Evolutionary conservation across 2,329 filamentous ascomycete genomes (phyloP).

Genomic region (Pleoardoris graminearum): DNA sequence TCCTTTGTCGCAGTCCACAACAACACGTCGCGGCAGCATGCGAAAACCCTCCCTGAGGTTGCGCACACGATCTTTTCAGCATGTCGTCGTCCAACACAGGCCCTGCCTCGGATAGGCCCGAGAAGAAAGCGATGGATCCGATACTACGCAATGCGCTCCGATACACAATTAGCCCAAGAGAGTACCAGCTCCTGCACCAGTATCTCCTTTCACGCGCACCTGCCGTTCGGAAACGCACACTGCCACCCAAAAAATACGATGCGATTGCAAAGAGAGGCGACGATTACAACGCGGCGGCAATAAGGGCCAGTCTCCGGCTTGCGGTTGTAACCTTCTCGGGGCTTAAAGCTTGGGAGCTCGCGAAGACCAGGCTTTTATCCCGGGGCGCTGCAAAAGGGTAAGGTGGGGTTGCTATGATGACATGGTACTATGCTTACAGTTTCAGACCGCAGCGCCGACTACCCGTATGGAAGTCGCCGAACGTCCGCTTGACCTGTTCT

Average conservation of each 20-base stretch:
- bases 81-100: constrained; percentile 42
- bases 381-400: constrained; percentile 36
- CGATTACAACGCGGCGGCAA: constrained; percentile 53
- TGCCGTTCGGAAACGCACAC: constrained; percentile 59
- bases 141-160: constrained; percentile 83
- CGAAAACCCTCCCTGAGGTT: neutral
- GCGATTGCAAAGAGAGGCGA: constrained; percentile 53
- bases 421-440: neutral
- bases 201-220: constrained; percentile 76
- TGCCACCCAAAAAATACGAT: constrained; percentile 56
- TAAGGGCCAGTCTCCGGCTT: constrained; percentile 52
- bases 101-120: constrained; percentile 29
- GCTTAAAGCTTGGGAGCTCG: constrained; percentile 53
- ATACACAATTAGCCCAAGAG: constrained; percentile 79
- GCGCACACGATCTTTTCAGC: constrained; percentile 10
- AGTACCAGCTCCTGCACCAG: constrained; percentile 83
- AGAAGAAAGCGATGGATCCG: constrained; percentile 65
- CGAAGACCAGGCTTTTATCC: constrained; percentile 44
- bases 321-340: constrained; percentile 49
- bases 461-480: constrained; percentile 60
- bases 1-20: constrained; percentile 5
- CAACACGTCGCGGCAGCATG: constrained; percentile 12
- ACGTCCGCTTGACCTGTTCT: constrained; percentile 77
- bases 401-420: neutral
- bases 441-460: constrained; percentile 43